Percentiles rank a stretch among this genome's conserved stretches.
These are phyloP conservation scores for Wickerhamomyces pijperi DNA, from an alignment of 805 yeast genomes.

Conservation along the genomic window DNA sequence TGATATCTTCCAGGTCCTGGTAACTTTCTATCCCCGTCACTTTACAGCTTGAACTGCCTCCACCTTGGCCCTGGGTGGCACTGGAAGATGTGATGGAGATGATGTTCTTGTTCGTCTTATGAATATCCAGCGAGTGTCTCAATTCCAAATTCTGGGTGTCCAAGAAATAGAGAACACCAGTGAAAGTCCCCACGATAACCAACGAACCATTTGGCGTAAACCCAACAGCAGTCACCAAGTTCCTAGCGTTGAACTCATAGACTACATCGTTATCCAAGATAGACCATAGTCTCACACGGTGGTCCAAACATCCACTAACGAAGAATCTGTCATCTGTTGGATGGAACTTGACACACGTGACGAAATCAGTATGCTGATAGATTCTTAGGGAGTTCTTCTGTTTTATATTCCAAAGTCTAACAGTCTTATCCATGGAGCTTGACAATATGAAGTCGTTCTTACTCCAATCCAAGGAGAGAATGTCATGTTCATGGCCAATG, in stretches of 20 bases:
- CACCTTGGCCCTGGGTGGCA: constrained; percentile 22
- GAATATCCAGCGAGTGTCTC: constrained; percentile 32
- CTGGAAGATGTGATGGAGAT: not conserved
- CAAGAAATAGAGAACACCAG: constrained; percentile 53
- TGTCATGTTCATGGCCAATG: constrained; percentile 57
- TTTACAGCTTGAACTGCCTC: constrained; percentile 22
- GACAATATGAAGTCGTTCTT: constrained; percentile 71
- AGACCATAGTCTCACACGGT: constrained; percentile 71
- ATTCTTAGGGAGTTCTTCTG: constrained; percentile 49
- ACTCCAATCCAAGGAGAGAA: constrained; percentile 80
- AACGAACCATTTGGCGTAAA: constrained; percentile 57
- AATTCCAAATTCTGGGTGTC: constrained; percentile 53
- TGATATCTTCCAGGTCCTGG: constrained; percentile 23
- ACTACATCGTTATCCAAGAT: constrained; percentile 62
- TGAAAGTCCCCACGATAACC: constrained; percentile 65
- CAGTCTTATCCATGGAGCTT: constrained; percentile 80
- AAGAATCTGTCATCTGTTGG: constrained; percentile 84
- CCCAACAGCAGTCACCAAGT: constrained; percentile 63
- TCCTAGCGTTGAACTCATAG: constrained; percentile 48
- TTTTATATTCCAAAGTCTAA: constrained; percentile 75
- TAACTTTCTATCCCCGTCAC: constrained; percentile 67
- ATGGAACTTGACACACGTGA: constrained; percentile 70
- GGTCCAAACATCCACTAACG: constrained; percentile 71
- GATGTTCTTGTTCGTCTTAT: constrained; percentile 18
- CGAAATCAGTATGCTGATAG: constrained; percentile 71